Evolutionary conservation across 306 rosid species (phyloP).

Genomic region (Medicago ruthenica): DNA sequence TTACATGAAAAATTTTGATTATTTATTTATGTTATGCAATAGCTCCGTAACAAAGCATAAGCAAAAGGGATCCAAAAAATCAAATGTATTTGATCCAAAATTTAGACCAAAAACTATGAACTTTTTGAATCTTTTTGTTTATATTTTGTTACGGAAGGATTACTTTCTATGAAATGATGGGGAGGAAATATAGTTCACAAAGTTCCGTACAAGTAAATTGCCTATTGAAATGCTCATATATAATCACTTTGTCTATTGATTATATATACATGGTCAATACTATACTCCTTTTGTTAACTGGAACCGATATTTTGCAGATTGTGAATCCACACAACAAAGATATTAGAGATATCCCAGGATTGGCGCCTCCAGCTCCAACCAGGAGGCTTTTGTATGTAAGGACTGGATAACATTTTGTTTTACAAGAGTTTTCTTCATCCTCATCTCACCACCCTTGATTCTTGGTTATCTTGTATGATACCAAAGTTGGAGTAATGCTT

Average conservation of each 20-base stretch:
- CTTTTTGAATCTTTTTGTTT: no score
- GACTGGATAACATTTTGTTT: slow-evolving; percentile 46
- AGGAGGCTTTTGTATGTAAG: slow-evolving; percentile 86
- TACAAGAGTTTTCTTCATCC: slow-evolving; percentile 42
- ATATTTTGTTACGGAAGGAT: no score
- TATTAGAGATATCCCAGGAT: slow-evolving; percentile 85
- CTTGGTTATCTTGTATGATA: slow-evolving; percentile 8
- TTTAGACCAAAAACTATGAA: no score
- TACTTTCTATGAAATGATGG: background rate
- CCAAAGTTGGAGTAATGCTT: slow-evolving; percentile 35
- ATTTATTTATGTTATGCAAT: background rate
- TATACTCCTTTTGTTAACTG: slow-evolving; percentile 14
- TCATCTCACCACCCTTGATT: slow-evolving; percentile 31
- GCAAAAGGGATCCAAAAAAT: no score
- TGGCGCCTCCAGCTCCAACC: slow-evolving; percentile 89
- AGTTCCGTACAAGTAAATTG: slow-evolving; percentile 15
- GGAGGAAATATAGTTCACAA: background rate
- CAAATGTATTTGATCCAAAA: no score
- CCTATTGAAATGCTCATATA: background rate
- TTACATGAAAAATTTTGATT: background rate
- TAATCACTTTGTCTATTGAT: background rate
- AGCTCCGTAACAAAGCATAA: background rate
- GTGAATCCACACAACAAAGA: slow-evolving; percentile 85
- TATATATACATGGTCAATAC: background rate
- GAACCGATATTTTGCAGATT: slow-evolving; percentile 54